These are phyloP conservation scores for Sporothrix pallida DNA, from an alignment of 2,329 filamentous ascomycete genomes.

Conservation along the genomic window DNA sequence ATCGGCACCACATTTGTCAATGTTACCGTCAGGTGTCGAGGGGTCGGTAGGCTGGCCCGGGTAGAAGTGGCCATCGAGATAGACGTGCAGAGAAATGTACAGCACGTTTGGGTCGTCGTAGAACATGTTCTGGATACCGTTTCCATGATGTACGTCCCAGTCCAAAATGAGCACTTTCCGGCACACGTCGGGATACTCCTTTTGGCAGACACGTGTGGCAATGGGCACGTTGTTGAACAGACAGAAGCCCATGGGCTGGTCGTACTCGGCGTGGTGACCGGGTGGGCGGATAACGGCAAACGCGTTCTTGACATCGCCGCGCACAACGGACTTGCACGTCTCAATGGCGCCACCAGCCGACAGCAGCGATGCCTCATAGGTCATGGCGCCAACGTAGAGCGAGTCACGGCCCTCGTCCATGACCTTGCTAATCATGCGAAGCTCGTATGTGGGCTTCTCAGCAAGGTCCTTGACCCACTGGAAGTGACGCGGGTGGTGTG, in stretches of 20 bases:
- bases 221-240: constrained; percentile 98
- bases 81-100: constrained; percentile 94
- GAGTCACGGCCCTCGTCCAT: constrained; percentile 73
- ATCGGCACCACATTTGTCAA: constrained; percentile 64
- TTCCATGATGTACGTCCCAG: constrained; percentile 84
- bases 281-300: constrained; percentile 95
- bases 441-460: constrained; percentile 62
- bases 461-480: constrained; percentile 72
- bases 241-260: constrained; percentile 90
- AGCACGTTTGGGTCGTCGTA: constrained; percentile 93
- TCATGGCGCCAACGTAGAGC: constrained; percentile 82
- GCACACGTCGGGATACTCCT: constrained; percentile 77
- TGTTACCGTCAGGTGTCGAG: constrained; percentile 64
- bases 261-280: constrained; percentile 90
- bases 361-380: constrained; percentile 78
- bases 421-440: constrained; percentile 68
- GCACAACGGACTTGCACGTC: constrained; percentile 88
- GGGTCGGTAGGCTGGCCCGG: constrained; percentile 68
- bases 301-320: constrained; percentile 85
- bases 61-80: constrained; percentile 83
- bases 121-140: constrained; percentile 95
- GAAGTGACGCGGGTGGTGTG: constrained; percentile 79
- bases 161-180: constrained; percentile 92
- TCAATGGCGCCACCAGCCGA: constrained; percentile 95
- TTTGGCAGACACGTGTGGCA: constrained; percentile 85